Evolutionary conservation across 2,329 filamentous ascomycete species (phyloP), one percentile per base, ranked within the genome.

Genomic region (Beauveria medogensis): DNA sequence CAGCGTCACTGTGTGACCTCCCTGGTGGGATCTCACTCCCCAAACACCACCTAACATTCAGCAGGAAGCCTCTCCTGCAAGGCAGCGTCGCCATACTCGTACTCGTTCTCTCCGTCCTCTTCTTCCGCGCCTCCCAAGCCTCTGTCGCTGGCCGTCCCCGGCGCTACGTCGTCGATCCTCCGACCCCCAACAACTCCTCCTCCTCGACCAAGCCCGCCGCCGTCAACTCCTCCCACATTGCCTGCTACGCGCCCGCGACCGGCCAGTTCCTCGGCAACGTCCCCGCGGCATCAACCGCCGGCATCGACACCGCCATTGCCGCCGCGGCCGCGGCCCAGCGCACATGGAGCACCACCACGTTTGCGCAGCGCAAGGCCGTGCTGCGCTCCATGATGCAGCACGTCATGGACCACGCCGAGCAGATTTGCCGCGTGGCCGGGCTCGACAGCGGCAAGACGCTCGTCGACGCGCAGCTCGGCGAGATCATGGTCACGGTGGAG

Each of bases 401-500:
- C 67, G 82, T 99, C 10, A 82, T 99, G 62, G 89, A 95, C 65
- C 89, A 97, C 71, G 92, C 97, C 72, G 89, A 93, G 65, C 82
- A 88, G 28, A 95, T 99, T 67, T 92, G 91, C 68, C 83, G 85
- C 18, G 85, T 91, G 34, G 93, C 92, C 55, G 95, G 91, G 69
- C 81, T 96, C 41, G 94, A 99, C 75, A 95, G 91, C 47, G 94
- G 94, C 65, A 99, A 99, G 81, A 97, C 95, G 2, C 90, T 93
- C 79, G 86, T 97, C 44, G 94, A 99, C 75, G 94, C 93, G 1
- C 87, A 90, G 67, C 86, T 99, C 60, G 94, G 94, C 57, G 94
- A 99, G 80, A 92, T 97, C 65, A 80, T 99, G 60, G 92, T 97
- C 47, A 97, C 94, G 7, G 87, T 84, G 0, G 94, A 97, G 79